phyloP scores from a whole-genome alignment of 2,329 filamentous ascomycete species.

The Fusarium equiseti region DNA sequence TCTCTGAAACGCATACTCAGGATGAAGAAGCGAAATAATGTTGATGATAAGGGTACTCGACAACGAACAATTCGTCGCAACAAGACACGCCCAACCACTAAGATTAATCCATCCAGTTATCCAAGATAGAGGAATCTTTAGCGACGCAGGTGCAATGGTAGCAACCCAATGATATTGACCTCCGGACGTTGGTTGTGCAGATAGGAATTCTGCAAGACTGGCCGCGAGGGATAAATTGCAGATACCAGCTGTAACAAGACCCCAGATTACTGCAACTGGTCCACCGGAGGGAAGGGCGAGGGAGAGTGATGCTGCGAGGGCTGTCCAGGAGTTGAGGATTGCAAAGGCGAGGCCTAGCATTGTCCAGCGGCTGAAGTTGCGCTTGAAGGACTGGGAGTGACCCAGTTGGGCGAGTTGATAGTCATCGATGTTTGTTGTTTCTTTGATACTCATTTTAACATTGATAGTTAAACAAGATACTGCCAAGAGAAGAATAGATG shows the following conservation, averaged over 20 bases:
- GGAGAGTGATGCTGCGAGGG: slow-evolving; percentile 59
- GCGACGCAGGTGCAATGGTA: slow-evolving; percentile 35
- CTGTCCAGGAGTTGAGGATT: slow-evolving; percentile 62
- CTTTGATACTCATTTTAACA: slow-evolving; percentile 14
- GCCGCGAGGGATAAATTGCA: slow-evolving; percentile 64
- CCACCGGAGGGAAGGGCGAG: slow-evolving; percentile 71
- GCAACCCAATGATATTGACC: slow-evolving; percentile 81
- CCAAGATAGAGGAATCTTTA: slow-evolving; percentile 48
- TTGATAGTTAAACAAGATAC: background rate
- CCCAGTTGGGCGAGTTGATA: slow-evolving; percentile 37
- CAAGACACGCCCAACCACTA: slow-evolving; percentile 73
- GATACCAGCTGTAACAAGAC: slow-evolving; percentile 51
- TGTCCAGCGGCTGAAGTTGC: slow-evolving; percentile 39
- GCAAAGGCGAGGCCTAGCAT: slow-evolving; percentile 61
- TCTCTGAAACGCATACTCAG: slow-evolving; percentile 65
- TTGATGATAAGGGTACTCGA: slow-evolving; percentile 75
- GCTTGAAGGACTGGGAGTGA: slow-evolving; percentile 38
- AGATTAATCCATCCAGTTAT: slow-evolving; percentile 71
- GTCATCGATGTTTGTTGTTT: slow-evolving; percentile 31
- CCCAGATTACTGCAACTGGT: slow-evolving; percentile 77
- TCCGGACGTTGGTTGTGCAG: slow-evolving; percentile 68
- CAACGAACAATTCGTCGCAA: slow-evolving; percentile 75
- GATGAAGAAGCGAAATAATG: slow-evolving; percentile 71
- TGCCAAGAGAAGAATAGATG: background rate
- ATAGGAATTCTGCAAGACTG: slow-evolving; percentile 77